Evolutionary conservation across 164 flowering plant species (phyloP).

Genomic region (Sextonia rubra): DNA sequence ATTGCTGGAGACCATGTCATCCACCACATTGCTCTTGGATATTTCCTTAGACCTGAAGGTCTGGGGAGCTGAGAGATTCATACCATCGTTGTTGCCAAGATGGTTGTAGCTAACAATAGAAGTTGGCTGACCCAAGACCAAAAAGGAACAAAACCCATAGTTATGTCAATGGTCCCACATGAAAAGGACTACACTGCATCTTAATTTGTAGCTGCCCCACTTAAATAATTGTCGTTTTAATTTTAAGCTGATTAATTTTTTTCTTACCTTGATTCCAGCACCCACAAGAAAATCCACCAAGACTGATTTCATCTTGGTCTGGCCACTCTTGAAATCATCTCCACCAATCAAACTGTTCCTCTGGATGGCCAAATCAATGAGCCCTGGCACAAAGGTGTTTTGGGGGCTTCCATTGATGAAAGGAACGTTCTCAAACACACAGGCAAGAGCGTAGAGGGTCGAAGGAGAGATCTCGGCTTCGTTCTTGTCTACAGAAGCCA

Average conservation of each 20-base stretch:
- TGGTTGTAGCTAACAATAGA: conserved; percentile 99
- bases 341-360: conserved; percentile 90
- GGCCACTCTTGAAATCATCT: conserved; percentile 99
- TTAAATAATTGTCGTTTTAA: too few relatives aligned
- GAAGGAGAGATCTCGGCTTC: conserved; percentile 97
- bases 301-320: conserved; percentile 99
- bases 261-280: conserved; percentile 87
- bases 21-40: conserved; percentile 96
- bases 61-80: conserved; percentile 98
- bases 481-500: conserved; percentile 73
- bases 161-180: background rate
- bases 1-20: conserved; percentile 99
- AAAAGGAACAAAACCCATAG: background rate
- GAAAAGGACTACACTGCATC: too few relatives aligned
- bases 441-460: conserved; percentile 82
- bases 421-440: conserved; percentile 77
- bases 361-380: conserved; percentile 84
- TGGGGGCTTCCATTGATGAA: conserved; percentile 99
- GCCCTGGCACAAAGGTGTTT: conserved; percentile 97
- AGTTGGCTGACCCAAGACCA: conserved; percentile 60
- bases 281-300: conserved; percentile 98
- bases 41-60: conserved; percentile 98
- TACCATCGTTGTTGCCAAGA: conserved; percentile 96
- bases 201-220: background rate
- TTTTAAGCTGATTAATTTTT: background rate